These are phyloP conservation scores for Plantago ovata DNA, from an alignment of 257 asterid species.

Conservation along the genomic window DNA sequence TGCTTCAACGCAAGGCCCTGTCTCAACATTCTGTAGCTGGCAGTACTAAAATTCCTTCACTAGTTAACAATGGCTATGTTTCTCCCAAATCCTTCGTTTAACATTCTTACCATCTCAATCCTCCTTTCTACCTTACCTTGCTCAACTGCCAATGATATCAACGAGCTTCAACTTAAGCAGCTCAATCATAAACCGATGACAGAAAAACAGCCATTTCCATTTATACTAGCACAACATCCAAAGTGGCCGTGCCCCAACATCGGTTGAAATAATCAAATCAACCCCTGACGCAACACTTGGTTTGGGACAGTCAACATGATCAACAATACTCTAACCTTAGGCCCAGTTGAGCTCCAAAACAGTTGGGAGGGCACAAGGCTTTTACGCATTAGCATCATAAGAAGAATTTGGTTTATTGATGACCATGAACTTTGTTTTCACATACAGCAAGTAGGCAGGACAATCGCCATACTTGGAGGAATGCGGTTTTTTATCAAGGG, in stretches of 20 bases:
- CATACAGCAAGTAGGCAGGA: constrained; percentile 51
- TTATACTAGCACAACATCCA: constrained; percentile 46
- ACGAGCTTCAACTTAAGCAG: constrained; percentile 22
- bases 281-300: neutral
- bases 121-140: neutral
- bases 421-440: constrained; percentile 50
- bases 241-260: constrained; percentile 29
- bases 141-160: constrained; percentile 9
- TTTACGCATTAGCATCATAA: constrained; percentile 43
- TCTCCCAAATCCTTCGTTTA: constrained; percentile 14
- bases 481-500: constrained; percentile 31
- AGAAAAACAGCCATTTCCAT: constrained; percentile 35
- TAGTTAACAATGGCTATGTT: constrained; percentile 12
- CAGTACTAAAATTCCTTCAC: too few relatives aligned
- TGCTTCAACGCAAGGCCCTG: neutral
- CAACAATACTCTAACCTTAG: constrained; percentile 45
- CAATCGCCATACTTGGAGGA: constrained; percentile 47
- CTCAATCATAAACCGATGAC: constrained; percentile 22
- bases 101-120: constrained; percentile 20
- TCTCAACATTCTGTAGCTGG: too few relatives aligned
- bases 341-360: constrained; percentile 37
- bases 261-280: constrained; percentile 23
- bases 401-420: constrained; percentile 28
- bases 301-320: constrained; percentile 47
- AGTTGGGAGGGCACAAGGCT: constrained; percentile 56